phyloP scores from a whole-genome alignment of 2,329 filamentous ascomycete species.

The Xylariomycetidae sp. region DNA sequence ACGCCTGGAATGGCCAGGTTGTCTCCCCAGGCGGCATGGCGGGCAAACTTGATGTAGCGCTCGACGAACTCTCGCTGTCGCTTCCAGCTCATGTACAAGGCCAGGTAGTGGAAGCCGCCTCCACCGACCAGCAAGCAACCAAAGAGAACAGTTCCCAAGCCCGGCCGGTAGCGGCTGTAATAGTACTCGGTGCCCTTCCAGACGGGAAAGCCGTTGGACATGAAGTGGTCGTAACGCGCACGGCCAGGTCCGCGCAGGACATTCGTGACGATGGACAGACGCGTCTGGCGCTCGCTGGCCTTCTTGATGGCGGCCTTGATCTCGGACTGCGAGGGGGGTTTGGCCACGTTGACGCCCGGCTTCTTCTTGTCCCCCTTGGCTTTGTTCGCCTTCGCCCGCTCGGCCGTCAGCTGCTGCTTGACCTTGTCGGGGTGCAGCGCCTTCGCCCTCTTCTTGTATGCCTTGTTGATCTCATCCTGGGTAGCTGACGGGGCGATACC shows the following conservation, averaged over 20 bases:
- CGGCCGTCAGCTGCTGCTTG: conserved; percentile 71
- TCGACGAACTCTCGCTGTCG: conserved; percentile 87
- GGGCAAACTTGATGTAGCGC: conserved; percentile 83
- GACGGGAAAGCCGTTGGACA: conserved; percentile 84
- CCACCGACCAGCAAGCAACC: conserved; percentile 79
- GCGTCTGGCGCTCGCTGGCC: conserved; percentile 76
- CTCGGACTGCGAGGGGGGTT: conserved; percentile 67
- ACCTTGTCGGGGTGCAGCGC: conserved; percentile 93
- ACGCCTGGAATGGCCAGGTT: conserved; percentile 66
- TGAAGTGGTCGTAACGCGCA: conserved; percentile 90
- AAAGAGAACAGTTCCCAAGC: conserved; percentile 74
- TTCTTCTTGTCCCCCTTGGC: conserved; percentile 50
- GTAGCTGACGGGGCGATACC: conserved; percentile 67
- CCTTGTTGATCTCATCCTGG: conserved; percentile 86
- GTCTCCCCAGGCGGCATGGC: conserved; percentile 85
- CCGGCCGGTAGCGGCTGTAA: conserved; percentile 88
- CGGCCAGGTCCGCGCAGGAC: conserved; percentile 76
- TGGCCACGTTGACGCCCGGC: conserved; percentile 58
- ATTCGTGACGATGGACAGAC: conserved; percentile 76
- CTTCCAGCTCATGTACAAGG: conserved; percentile 80
- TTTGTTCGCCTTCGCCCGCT: conserved; percentile 51
- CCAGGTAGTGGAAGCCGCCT: conserved; percentile 80
- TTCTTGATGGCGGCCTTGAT: conserved; percentile 73
- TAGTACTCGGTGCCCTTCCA: conserved; percentile 99
- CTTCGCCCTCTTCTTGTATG: conserved; percentile 82